Evolutionary conservation across 2,329 filamentous ascomycete genomes (phyloP).

Genomic region (Aureobasidium vineae): DNA sequence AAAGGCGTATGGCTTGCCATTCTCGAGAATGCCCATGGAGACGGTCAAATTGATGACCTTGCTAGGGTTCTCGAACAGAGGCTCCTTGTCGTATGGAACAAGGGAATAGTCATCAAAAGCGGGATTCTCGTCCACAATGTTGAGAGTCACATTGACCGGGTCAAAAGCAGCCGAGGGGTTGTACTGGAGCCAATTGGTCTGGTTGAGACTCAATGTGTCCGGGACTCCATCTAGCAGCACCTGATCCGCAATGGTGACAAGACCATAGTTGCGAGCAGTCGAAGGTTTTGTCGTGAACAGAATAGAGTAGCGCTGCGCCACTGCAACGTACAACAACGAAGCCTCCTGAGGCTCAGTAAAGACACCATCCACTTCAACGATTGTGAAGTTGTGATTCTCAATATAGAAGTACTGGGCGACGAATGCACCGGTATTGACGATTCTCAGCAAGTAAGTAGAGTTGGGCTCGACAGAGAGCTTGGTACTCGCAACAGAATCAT

Average conservation of each 20-base stretch:
- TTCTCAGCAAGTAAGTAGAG: constrained; percentile 62
- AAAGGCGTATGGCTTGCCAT: constrained; percentile 54
- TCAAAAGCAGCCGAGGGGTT: constrained; percentile 43
- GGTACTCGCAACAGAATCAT: constrained; percentile 54
- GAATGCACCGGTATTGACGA: constrained; percentile 69
- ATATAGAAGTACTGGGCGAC: constrained; percentile 65
- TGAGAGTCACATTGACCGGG: constrained; percentile 48
- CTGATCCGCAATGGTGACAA: constrained; percentile 43
- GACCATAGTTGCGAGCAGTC: constrained; percentile 57
- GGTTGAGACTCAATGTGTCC: constrained; percentile 63
- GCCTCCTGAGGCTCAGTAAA: constrained; percentile 60
- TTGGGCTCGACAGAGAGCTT: constrained; percentile 49
- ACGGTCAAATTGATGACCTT: constrained; percentile 59
- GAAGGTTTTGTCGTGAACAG: constrained; percentile 61
- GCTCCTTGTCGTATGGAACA: constrained; percentile 64
- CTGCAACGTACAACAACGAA: constrained; percentile 62
- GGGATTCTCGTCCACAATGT: constrained; percentile 59
- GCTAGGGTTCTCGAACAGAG: constrained; percentile 61
- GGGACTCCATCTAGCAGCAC: constrained; percentile 66
- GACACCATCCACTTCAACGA: constrained; percentile 70
- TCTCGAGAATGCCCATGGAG: constrained; percentile 63
- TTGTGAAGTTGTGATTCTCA: constrained; percentile 62
- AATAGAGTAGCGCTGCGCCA: constrained; percentile 69
- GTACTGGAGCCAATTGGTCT: constrained; percentile 57
- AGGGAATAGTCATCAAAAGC: constrained; percentile 73